phyloP scores from a whole-genome alignment of 2,329 filamentous ascomycete genomes.

The Penicillium rolfsii region DNA sequence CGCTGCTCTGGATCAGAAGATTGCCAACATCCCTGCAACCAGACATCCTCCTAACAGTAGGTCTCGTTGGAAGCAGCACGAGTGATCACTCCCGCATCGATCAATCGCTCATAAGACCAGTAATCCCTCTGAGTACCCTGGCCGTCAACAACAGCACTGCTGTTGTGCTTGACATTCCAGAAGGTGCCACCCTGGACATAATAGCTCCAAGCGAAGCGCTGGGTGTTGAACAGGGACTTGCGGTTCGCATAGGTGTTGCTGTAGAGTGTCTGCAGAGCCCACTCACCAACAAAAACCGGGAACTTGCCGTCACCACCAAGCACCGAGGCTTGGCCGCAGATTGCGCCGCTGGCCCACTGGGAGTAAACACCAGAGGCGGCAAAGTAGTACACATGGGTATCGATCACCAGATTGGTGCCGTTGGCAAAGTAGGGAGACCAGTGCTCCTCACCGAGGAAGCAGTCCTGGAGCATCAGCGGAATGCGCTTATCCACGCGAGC shows the following conservation, averaged over 20 bases:
- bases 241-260: slow-evolving; percentile 24
- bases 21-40: background rate
- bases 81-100: background rate
- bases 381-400: slow-evolving; percentile 31
- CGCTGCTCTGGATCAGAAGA: too few species aligned
- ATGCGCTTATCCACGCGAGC: slow-evolving; percentile 19
- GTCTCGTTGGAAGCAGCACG: background rate
- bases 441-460: slow-evolving; percentile 24
- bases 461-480: slow-evolving; percentile 29
- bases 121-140: slow-evolving; percentile 15
- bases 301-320: slow-evolving; percentile 25
- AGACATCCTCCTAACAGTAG: background rate
- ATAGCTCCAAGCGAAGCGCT: slow-evolving; percentile 18
- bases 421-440: slow-evolving; percentile 23
- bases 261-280: slow-evolving; percentile 26
- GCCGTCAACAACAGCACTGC: slow-evolving; percentile 21
- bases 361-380: slow-evolving; percentile 17
- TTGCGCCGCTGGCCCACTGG: slow-evolving; percentile 16
- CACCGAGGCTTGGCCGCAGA: slow-evolving; percentile 21
- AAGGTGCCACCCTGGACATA: slow-evolving; percentile 26
- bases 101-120: background rate
- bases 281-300: slow-evolving; percentile 30
- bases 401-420: slow-evolving; percentile 26
- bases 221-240: slow-evolving; percentile 19
- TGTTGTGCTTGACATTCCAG: slow-evolving; percentile 28